These are phyloP conservation scores for Ceratonia siliqua DNA, from an alignment of 306 rosid species.

Conservation along the genomic window DNA sequence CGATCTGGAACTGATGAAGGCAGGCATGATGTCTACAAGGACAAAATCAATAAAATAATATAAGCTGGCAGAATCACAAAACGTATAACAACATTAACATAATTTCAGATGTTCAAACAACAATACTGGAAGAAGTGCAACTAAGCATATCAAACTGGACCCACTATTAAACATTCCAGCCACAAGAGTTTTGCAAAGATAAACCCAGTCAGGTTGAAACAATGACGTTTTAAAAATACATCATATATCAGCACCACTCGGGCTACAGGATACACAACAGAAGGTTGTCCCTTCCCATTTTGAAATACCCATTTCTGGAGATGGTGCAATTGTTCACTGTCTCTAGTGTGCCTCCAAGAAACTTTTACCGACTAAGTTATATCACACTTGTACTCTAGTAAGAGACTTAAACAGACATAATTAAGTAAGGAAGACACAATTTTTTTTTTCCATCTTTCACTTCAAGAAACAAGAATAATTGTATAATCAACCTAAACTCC, in stretches of 20 bases:
- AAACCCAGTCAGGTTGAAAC: conserved; percentile 20
- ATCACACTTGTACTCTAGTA: not conserved
- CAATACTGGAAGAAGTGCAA: conserved; percentile 13
- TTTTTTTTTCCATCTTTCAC: not conserved
- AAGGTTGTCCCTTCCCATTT: conserved; percentile 7
- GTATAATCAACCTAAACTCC: not conserved
- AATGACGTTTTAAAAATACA: not conserved
- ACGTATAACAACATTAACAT: conserved; percentile 17
- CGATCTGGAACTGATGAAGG: conserved; percentile 63
- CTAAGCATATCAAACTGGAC: conserved; percentile 3
- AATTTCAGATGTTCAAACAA: conserved; percentile 16
- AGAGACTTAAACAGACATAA: not conserved
- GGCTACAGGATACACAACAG: conserved; percentile 14
- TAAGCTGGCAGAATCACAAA: not conserved
- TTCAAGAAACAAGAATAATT: not conserved
- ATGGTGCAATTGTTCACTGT: not conserved
- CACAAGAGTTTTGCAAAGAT: not conserved
- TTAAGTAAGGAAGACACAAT: not conserved
- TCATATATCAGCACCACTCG: not conserved
- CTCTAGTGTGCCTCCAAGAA: not conserved
- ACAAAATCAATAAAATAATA: conserved; percentile 18
- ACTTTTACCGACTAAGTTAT: not conserved
- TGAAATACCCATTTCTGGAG: conserved; percentile 27
- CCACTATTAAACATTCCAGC: conserved; percentile 23
- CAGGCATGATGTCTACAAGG: conserved; percentile 71